phyloP scores from a whole-genome alignment of 2,329 filamentous ascomycete genomes.

The Paraphaeosphaeria minitans region DNA sequence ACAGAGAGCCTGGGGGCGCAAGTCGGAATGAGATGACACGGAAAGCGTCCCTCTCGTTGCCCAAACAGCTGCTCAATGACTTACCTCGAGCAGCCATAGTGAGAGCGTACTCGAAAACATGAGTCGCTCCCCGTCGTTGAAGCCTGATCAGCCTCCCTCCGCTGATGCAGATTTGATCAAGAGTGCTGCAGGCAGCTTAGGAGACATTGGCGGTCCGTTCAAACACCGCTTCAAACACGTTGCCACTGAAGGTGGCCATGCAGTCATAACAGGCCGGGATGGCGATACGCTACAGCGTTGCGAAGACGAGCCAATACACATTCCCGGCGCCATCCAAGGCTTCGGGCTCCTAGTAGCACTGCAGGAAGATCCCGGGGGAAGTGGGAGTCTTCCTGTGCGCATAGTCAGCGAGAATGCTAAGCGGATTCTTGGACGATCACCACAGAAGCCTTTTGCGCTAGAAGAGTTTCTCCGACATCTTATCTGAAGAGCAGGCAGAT shows the following conservation, averaged over 20 bases:
- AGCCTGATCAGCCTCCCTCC: constrained; percentile 30
- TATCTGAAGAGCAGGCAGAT: constrained; percentile 82
- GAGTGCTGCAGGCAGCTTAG: constrained; percentile 44
- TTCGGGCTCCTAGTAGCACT: constrained; percentile 80
- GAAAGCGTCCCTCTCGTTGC: constrained; percentile 19
- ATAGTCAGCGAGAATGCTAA: constrained; percentile 83
- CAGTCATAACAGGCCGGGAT: constrained; percentile 79
- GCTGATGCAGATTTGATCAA: constrained; percentile 35
- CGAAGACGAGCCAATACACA: constrained; percentile 90
- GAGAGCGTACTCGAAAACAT: constrained; percentile 26
- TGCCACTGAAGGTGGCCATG: constrained; percentile 76
- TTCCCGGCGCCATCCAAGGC: constrained; percentile 78
- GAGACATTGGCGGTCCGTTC: constrained; percentile 58
- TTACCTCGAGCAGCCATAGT: too few relatives aligned
- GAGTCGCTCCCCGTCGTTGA: constrained; percentile 30
- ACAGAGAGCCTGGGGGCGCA: constrained; percentile 6
- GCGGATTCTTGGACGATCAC: constrained; percentile 75
- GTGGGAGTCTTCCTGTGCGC: constrained; percentile 67
- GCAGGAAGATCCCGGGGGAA: constrained; percentile 68
- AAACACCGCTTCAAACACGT: constrained; percentile 80
- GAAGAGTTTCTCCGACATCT: constrained; percentile 80
- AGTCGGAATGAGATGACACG: constrained; percentile 17
- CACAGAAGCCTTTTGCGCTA: constrained; percentile 74
- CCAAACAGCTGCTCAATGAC: constrained; percentile 46
- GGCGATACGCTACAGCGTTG: constrained; percentile 75